phyloP scores from a whole-genome alignment of 192 early-diverging fungal genomes.

The Geranomyces michiganensis region DNA sequence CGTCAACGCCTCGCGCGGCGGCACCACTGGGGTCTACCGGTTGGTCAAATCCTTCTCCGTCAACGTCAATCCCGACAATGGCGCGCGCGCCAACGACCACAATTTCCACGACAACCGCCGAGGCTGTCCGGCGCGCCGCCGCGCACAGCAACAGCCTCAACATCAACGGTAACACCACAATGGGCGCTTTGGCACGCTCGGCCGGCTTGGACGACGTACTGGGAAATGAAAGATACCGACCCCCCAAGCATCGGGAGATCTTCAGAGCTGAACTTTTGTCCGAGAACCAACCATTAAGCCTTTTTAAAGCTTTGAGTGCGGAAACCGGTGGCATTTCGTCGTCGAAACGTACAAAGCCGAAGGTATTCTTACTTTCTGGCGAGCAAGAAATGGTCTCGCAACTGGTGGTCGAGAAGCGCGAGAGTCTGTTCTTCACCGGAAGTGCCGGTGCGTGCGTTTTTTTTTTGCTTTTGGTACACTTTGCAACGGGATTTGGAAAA shows the following conservation, averaged over 20 bases:
- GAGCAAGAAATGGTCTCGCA: conserved; percentile 39
- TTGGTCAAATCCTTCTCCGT: background rate
- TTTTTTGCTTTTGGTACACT: too few species aligned
- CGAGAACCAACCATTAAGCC: background rate
- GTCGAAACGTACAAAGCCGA: background rate
- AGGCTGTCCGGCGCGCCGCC: background rate
- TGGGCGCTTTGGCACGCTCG: background rate
- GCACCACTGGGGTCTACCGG: background rate
- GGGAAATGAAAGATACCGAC: background rate
- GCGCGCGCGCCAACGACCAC: conserved; percentile 3
- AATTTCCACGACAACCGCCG: conserved; percentile 10
- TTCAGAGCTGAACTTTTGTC: background rate
- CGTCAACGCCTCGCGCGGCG: background rate
- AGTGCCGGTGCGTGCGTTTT: conserved; percentile 48
- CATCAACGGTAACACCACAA: background rate
- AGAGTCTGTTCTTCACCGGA: conserved; percentile 62
- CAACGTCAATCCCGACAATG: background rate
- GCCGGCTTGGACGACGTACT: background rate
- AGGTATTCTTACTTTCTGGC: conserved; percentile 14
- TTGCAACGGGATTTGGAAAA: too few species aligned
- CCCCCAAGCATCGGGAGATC: conserved; percentile 1
- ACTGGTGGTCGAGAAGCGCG: conserved; percentile 38
- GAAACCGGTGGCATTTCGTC: background rate
- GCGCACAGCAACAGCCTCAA: background rate
- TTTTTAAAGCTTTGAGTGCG: background rate